These are phyloP conservation scores for Catharanthus roseus DNA, from an alignment of 257 asterid species.

Conservation along the genomic window DNA sequence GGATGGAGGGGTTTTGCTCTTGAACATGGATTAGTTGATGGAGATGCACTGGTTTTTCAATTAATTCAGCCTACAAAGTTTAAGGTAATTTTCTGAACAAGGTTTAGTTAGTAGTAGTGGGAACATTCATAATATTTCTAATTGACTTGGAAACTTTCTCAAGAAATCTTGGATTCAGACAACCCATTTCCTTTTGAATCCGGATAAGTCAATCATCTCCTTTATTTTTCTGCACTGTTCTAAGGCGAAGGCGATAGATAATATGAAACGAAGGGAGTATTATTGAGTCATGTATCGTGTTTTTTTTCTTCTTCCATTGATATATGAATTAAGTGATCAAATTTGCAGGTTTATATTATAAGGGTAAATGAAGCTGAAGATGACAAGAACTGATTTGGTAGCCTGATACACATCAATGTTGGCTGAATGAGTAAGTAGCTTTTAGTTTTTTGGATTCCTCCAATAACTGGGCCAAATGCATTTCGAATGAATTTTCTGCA, in stretches of 20 bases:
- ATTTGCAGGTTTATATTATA: slow-evolving; percentile 15
- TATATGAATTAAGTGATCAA: not conserved
- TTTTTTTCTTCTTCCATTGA: not conserved
- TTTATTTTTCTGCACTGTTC: too few relatives aligned
- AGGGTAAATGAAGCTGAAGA: slow-evolving; percentile 18
- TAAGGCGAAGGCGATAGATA: too few relatives aligned
- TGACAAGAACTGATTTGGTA: not conserved
- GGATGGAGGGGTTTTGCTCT: slow-evolving; percentile 84
- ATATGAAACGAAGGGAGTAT: too few relatives aligned
- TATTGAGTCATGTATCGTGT: too few relatives aligned
- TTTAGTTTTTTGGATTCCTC: too few relatives aligned
- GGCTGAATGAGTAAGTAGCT: not conserved
- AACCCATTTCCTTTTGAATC: too few relatives aligned
- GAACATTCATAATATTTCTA: not conserved
- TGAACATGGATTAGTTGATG: slow-evolving; percentile 53
- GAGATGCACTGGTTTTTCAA: slow-evolving; percentile 63
- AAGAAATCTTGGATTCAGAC: not conserved
- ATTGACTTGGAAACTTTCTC: not conserved
- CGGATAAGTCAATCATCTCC: too few relatives aligned
- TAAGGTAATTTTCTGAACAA: slow-evolving; percentile 31
- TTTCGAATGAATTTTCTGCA: too few relatives aligned
- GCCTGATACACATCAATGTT: not conserved
- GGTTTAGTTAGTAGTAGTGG: not conserved
- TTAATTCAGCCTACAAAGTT: slow-evolving; percentile 36
- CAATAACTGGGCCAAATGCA: not conserved